These are phyloP conservation scores for Gilbertella persicaria DNA, from an alignment of 371 early-diverging fungal species.

Conservation along the genomic window DNA sequence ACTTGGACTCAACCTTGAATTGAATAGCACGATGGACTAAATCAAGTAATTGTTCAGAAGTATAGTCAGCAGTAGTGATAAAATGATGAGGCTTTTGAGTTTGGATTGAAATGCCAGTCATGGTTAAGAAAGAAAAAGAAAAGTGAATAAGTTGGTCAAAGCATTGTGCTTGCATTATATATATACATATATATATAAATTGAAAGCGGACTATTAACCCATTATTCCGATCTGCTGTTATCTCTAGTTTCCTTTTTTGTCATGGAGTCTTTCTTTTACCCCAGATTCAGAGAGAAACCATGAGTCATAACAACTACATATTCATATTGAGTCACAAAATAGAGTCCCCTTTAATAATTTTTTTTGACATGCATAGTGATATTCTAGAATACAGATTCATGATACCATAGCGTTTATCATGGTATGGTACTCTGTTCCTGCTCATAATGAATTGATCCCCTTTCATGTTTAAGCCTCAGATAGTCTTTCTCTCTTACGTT, in stretches of 20 bases:
- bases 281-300: slow-evolving; percentile 16
- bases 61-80: slow-evolving; percentile 51
- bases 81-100: slow-evolving; percentile 44
- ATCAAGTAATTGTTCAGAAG: slow-evolving; percentile 47
- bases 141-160: slow-evolving; percentile 4
- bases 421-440: too few species aligned
- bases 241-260: slow-evolving; percentile 6
- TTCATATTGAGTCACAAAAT: slow-evolving; percentile 15
- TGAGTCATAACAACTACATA: slow-evolving; percentile 7
- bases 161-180: background rate
- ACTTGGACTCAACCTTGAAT: slow-evolving; percentile 49
- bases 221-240: slow-evolving; percentile 11
- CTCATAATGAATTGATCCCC: too few species aligned
- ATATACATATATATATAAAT: slow-evolving; percentile 3
- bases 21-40: slow-evolving; percentile 44
- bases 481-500: too few species aligned
- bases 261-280: slow-evolving; percentile 5
- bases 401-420: too few species aligned
- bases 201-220: slow-evolving; percentile 4
- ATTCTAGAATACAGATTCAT: too few species aligned
- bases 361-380: too few species aligned
- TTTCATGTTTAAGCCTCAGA: too few species aligned
- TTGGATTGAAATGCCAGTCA: slow-evolving; percentile 19
- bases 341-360: too few species aligned
- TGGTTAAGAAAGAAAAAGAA: background rate